These are phyloP conservation scores for Pleoardoris graminearum DNA, from an alignment of 2,329 filamentous ascomycete genomes.

Conservation along the genomic window DNA sequence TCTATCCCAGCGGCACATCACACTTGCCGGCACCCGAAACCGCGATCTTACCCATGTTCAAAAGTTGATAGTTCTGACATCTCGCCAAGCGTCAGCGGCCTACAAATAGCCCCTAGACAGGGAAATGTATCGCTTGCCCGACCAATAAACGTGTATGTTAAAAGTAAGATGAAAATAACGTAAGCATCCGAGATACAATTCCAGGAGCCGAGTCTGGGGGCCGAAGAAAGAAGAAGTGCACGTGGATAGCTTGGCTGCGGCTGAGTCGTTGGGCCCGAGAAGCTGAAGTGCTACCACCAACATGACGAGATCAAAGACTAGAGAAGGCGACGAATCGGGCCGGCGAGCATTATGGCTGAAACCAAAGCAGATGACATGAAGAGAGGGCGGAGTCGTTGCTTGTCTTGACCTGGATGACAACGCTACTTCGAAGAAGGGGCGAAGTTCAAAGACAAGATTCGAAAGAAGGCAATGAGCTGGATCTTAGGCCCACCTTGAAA, in stretches of 20 bases:
- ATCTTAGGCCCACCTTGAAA: not conserved
- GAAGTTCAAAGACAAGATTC: not conserved
- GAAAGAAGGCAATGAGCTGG: not conserved
- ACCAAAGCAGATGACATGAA: not conserved
- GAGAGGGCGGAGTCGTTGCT: not conserved
- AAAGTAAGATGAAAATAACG: not conserved
- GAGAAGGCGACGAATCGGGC: not conserved
- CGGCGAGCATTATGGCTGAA: not conserved
- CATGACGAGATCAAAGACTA: not conserved
- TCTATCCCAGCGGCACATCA: slow-evolving; percentile 1
- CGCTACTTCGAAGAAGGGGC: not conserved
- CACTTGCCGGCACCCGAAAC: not conserved
- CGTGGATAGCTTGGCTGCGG: slow-evolving; percentile 2
- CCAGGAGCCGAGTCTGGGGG: not conserved
- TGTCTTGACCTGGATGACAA: not conserved
- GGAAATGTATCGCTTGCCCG: not conserved
- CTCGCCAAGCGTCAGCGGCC: slow-evolving; percentile 5
- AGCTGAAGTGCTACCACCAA: slow-evolving; percentile 2
- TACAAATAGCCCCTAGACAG: not conserved
- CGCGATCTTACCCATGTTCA: not conserved
- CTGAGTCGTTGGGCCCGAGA: not conserved
- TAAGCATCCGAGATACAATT: not conserved
- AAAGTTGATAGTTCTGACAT: not conserved
- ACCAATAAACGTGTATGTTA: not conserved
- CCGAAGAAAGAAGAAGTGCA: not conserved